Evolutionary conservation across 1,139 yeast genomes (phyloP).

Genomic region (Saccharomycopsis hybrid): DNA sequence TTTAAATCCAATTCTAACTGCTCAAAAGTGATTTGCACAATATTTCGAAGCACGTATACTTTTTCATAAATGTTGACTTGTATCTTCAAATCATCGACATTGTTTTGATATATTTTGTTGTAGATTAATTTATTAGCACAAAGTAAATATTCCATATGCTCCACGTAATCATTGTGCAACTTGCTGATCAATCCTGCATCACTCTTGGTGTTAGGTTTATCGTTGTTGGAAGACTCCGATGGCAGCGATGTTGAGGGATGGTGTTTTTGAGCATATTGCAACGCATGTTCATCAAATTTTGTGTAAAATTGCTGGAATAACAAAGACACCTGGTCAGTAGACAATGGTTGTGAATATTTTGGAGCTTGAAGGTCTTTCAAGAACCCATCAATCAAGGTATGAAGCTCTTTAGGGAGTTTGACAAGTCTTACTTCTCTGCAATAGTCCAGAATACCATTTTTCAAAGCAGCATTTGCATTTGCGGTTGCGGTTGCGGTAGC

Average conservation of each 20-base stretch:
- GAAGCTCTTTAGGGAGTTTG: slow-evolving; percentile 11
- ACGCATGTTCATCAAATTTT: slow-evolving; percentile 11
- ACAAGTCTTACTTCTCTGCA: not conserved
- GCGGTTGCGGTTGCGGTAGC: slow-evolving; percentile 2
- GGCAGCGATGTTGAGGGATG: no score
- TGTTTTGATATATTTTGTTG: slow-evolving; percentile 16
- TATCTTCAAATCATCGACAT: slow-evolving; percentile 15
- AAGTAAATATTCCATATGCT: slow-evolving; percentile 14
- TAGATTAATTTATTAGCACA: slow-evolving; percentile 17
- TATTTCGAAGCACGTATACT: slow-evolving; percentile 16
- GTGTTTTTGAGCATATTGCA: slow-evolving; percentile 1
- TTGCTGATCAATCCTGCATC: not conserved
- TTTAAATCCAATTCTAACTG: slow-evolving; percentile 23
- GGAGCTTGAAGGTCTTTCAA: slow-evolving; percentile 19
- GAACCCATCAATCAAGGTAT: slow-evolving; percentile 9
- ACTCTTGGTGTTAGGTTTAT: not conserved
- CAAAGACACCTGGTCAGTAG: slow-evolving; percentile 18
- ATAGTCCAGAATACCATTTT: slow-evolving; percentile 2
- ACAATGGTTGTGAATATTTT: slow-evolving; percentile 19
- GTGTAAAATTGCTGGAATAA: slow-evolving; percentile 19
- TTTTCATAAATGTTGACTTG: slow-evolving; percentile 16
- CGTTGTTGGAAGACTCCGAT: not conserved
- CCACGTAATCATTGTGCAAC: slow-evolving; percentile 13
- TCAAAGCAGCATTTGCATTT: not conserved
- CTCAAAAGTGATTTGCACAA: slow-evolving; percentile 14